These are phyloP conservation scores for Dictyostelium discoideum DNA, from an alignment of 78 protist species.

Conservation along the genomic window DNA sequence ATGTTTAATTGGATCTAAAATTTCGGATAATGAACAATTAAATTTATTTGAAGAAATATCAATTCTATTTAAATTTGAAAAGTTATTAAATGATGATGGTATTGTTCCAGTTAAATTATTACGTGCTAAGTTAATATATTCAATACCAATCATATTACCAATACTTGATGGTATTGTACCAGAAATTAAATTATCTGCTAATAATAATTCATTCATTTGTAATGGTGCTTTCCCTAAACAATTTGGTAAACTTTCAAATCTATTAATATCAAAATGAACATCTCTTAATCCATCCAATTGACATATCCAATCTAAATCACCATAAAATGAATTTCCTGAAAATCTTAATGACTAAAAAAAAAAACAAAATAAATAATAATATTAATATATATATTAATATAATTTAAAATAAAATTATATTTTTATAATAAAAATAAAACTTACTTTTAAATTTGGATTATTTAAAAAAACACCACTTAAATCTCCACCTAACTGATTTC, in stretches of 20 bases:
- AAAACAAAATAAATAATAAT: too few relatives aligned
- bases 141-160: constrained; percentile 20
- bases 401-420: too few relatives aligned
- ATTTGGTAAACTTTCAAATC: constrained; percentile 31
- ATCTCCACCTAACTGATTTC: constrained; percentile 32
- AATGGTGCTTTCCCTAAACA: constrained; percentile 4
- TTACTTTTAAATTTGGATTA: background rate
- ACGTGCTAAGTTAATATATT: constrained; percentile 35
- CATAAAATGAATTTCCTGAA: constrained; percentile 31
- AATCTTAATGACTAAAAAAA: constrained; percentile 18
- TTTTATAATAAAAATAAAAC: background rate
- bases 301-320: constrained; percentile 44
- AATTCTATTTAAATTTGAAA: constrained; percentile 23
- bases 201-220: background rate
- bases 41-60: constrained; percentile 54
- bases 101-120: constrained; percentile 30
- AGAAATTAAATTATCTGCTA: background rate
- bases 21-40: constrained; percentile 35
- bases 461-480: background rate
- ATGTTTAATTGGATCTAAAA: constrained; percentile 53
- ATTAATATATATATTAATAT: too few relatives aligned
- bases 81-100: constrained; percentile 12
- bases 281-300: background rate
- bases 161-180: constrained; percentile 36
- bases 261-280: constrained; percentile 7